Evolutionary conservation across 1,284 basidiomycete species (phyloP).

Genomic region (Fomitopsis pinicola): DNA sequence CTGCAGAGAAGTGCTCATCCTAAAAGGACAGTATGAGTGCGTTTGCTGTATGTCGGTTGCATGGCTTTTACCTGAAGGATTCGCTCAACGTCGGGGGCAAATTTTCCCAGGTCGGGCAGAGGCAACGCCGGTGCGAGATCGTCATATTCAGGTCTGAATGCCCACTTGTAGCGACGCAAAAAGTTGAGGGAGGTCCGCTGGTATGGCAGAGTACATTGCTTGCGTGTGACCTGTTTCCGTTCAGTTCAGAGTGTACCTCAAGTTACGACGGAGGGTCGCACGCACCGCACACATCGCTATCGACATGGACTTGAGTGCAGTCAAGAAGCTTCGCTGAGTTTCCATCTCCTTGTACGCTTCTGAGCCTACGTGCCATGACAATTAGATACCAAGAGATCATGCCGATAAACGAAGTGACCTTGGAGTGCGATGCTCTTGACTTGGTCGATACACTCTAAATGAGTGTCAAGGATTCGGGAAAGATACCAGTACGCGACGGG

Average conservation of each 20-base stretch:
- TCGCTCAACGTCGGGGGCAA: constrained; percentile 5
- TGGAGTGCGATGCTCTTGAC: constrained; percentile 35
- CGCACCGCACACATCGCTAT: constrained; percentile 36
- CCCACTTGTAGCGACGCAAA: constrained; percentile 71
- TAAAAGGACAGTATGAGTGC: neutral
- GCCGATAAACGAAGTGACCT: constrained; percentile 24
- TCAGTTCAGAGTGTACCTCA: neutral
- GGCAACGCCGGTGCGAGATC: constrained; percentile 14
- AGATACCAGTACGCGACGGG: constrained; percentile 75
- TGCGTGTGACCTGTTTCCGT: constrained; percentile 28
- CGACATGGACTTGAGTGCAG: constrained; percentile 50
- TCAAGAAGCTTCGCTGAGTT: constrained; percentile 46
- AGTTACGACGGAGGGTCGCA: constrained; percentile 18
- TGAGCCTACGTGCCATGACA: constrained; percentile 32
- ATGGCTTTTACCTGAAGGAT: constrained; percentile 8
- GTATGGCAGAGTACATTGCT: constrained; percentile 29
- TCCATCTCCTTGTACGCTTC: constrained; percentile 39
- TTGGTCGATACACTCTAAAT: constrained; percentile 49
- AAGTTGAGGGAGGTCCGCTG: constrained; percentile 46
- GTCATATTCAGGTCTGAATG: constrained; percentile 43
- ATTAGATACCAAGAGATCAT: neutral
- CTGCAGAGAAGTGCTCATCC: constrained; percentile 15
- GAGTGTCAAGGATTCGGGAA: constrained; percentile 47
- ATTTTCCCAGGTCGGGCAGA: constrained; percentile 11
- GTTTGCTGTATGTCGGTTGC: neutral